Percentiles rank a stretch among this genome's conserved stretches.
These are phyloP conservation scores for Handroanthus guayacan DNA, from an alignment of 257 asterid genomes.

Conservation along the genomic window DNA sequence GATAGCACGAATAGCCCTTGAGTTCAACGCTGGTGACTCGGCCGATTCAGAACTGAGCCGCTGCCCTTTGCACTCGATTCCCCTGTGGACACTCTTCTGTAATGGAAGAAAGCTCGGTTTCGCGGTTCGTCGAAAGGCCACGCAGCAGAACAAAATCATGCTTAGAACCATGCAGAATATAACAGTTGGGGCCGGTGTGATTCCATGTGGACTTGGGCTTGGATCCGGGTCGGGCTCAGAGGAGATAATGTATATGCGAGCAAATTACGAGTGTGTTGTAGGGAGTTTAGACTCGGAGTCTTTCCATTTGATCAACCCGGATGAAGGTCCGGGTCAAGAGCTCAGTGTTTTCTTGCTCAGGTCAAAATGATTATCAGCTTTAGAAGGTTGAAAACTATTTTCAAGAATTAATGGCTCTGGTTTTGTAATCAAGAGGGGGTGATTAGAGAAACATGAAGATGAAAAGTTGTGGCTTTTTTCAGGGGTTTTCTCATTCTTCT, in stretches of 20 bases:
- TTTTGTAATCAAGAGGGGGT: background rate
- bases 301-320: conserved; percentile 91
- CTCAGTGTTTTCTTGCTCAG: conserved; percentile 91
- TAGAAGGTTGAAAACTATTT: background rate
- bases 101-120: conserved; percentile 85
- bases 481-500: conserved; percentile 34
- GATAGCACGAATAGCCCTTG: conserved; percentile 81
- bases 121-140: conserved; percentile 69
- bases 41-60: conserved; percentile 60
- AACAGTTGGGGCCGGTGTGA: conserved; percentile 93
- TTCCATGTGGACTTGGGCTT: conserved; percentile 66
- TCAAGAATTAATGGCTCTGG: conserved; percentile 9
- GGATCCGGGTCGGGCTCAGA: conserved; percentile 62
- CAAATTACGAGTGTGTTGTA: conserved; percentile 80
- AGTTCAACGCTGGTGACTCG: conserved; percentile 65
- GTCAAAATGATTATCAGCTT: conserved; percentile 49
- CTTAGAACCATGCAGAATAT: conserved; percentile 80
- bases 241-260: conserved; percentile 94
- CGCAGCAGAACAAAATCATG: conserved; percentile 60
- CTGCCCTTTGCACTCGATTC: conserved; percentile 77
- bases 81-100: conserved; percentile 85
- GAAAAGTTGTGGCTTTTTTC: conserved; percentile 10
- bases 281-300: conserved; percentile 94
- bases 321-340: conserved; percentile 83
- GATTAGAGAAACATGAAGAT: background rate